Percentiles rank a stretch among this genome's conserved stretches.
phyloP scores from a whole-genome alignment of 768 basidiomycete species.

The Porpolomopsis calyptriformis region DNA sequence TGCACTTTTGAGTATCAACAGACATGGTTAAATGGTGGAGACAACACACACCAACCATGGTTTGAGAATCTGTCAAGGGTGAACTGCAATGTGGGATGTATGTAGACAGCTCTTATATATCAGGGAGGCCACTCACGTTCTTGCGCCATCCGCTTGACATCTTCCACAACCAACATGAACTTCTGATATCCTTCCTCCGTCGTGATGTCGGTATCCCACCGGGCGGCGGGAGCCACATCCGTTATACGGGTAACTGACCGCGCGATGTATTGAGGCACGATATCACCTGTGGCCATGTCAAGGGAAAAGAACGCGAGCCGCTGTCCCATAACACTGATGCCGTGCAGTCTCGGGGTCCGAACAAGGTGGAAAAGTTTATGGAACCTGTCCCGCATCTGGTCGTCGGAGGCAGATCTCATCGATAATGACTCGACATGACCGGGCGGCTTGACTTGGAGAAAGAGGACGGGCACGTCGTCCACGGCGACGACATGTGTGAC shows the following conservation, averaged over 20 bases:
- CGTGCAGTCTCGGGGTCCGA: conserved; percentile 9
- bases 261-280: conserved; percentile 4
- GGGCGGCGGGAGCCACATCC: conserved; percentile 7
- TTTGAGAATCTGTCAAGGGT: too few relatives aligned
- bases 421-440: conserved; percentile 8
- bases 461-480: conserved; percentile 10
- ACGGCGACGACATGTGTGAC: conserved; percentile 7
- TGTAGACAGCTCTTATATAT: too few relatives aligned
- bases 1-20: too few relatives aligned
- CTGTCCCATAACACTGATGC: conserved; percentile 11
- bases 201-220: conserved; percentile 12
- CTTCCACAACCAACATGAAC: conserved; percentile 10
- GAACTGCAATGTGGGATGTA: too few relatives aligned
- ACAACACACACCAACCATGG: too few relatives aligned
- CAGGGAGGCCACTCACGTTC: too few relatives aligned
- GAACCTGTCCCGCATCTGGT: conserved; percentile 9
- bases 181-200: conserved; percentile 9
- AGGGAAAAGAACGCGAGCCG: conserved; percentile 9
- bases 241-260: conserved; percentile 3
- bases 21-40: too few relatives aligned
- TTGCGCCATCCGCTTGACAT: conserved; percentile 12
- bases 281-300: conserved; percentile 6
- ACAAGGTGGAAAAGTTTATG: conserved; percentile 7
- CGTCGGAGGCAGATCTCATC: conserved; percentile 8
- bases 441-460: conserved; percentile 10